Base-by-base conservation (phyloP, 2,329 filamentous ascomycete species). In the Claviceps lovelessii region DNA sequence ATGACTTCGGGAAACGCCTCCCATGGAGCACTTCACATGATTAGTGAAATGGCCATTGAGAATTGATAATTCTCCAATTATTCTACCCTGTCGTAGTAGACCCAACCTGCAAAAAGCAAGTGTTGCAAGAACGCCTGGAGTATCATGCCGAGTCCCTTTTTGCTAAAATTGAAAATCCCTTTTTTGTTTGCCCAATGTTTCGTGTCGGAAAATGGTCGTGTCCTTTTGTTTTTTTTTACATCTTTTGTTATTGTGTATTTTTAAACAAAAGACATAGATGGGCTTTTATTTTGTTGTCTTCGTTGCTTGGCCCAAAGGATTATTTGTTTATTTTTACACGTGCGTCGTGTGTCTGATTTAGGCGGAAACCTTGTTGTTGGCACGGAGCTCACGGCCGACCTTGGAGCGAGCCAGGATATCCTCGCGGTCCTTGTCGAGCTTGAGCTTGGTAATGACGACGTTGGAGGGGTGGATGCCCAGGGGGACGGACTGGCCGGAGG, bases 361-460 rank as follows among this genome's bases (percentile, higher is more conserved):
- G 63, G 74, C 73, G 68, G 81, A 78, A 72, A 77, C 75, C 76
- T 85, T 85, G 77, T 73, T 75, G 79, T 90, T 90, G 73, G 76
- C 76, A 72, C 77, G 77, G 70, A 83, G 79, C 77, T 91, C 88
- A 62, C 87, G 85, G 69, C 88, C 88, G 64, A 77, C 74, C 76
- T 85, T 84, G 78, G 87, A 89, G 76, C 88, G 84, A 77, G 88
- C 87, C 66, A 94, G 80, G 70, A 93, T 93, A 73, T 77, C 78
- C 81, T 93, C 88, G 66, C 88, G 86, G 77, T 94, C 88, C 85
- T 93, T 91, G 82, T 93, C 88, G 69, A 96, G 81, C 87, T 97
- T 95, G 75, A 97, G 83, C 84, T 96, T 96, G 79, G 86, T 95
- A 80, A 98, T 87, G 79, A 95, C 85, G 66, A 95, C 89, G 77